Evolutionary conservation across 371 early-diverging fungal genomes (phyloP), one percentile per base, ranked within the genome.

Genomic region (Lichtheimia ornata): DNA sequence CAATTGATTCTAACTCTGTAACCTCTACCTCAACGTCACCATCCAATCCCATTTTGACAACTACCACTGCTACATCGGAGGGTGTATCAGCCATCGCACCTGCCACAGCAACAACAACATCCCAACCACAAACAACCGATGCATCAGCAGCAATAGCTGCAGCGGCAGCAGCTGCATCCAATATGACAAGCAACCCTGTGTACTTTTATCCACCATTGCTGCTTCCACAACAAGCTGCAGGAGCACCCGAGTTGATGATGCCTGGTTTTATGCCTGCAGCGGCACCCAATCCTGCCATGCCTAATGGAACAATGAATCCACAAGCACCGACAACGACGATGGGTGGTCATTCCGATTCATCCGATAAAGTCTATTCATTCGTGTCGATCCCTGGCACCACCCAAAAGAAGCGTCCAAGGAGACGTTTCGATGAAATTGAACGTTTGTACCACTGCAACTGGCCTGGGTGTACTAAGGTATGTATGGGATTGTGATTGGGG

Each of bases 351-450:
- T 73, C 73, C 11, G 75, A 63, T 11, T 69, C 72, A 0, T 71
- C 71, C 2, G 79, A 79, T 58, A 86, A 86, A 55, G 66, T 69
- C 1, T 88, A 84, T 64, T 85, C 89, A 0, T 88, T 88, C 72
- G 86, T 88, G 3, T 74, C 86, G 0, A 71, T 87, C 57, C 83
- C 85, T 17, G 86, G 86, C 11, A 77, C 80, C 41, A 82, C 84
- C 66, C 80, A 83, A 52, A 87, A 84, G 64, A 90, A 90, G 62
- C 64, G 90, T 25, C 87, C 85, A 12, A 74, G 90, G 40, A 71
- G 90, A 53, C 65, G 83, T 41, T 88, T 83, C 57, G 88, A 88
- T 66, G 90, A 90, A 66, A 86, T 90, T 51, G 88, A 90, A 54
- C 79, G 90, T 30, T 67, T 86, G 15, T 90, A 87, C 61, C 78